A percentile compares a stretch with the other conserved stretches of the same genome.
phyloP scores from a whole-genome alignment of 495 filamentous ascomycete species.

The Opeltia flavorubescens region DNA sequence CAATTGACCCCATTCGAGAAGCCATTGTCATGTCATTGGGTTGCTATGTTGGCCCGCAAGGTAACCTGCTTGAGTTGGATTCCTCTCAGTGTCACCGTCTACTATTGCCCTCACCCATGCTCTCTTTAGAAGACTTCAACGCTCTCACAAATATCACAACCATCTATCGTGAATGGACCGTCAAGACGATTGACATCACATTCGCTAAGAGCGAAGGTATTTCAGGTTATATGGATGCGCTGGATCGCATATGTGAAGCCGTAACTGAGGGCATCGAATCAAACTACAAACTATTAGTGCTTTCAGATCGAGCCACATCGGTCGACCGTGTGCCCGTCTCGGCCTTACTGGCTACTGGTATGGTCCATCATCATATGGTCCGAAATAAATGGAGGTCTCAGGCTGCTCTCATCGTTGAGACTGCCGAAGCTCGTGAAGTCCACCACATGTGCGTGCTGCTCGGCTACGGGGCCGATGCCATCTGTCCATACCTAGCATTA shows the following conservation, averaged over 20 bases:
- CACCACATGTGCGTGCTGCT: constrained; percentile 98
- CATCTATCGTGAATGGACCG: constrained; percentile 71
- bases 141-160: constrained; percentile 65
- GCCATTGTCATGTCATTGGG: constrained; percentile 98
- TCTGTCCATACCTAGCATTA: constrained; percentile 94
- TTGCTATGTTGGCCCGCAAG: constrained; percentile 94
- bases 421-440: constrained; percentile 92
- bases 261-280: constrained; percentile 74
- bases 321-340: constrained; percentile 79
- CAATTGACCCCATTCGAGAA: constrained; percentile 96
- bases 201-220: constrained; percentile 83
- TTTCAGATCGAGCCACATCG: constrained; percentile 82
- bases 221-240: constrained; percentile 72
- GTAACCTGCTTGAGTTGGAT: constrained; percentile 94
- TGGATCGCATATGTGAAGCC: constrained; percentile 81
- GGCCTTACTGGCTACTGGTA: constrained; percentile 75
- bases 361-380: constrained; percentile 95
- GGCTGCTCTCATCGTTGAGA: constrained; percentile 82
- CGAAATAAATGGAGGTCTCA: constrained; percentile 92
- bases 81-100: constrained; percentile 76
- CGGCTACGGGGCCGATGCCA: constrained; percentile 89
- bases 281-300: constrained; percentile 72
- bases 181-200: constrained; percentile 90
- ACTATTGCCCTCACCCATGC: constrained; percentile 76
- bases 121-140: constrained; percentile 88